phyloP scores from a whole-genome alignment of 805 yeast species.

The Kuraishia piskuri region DNA sequence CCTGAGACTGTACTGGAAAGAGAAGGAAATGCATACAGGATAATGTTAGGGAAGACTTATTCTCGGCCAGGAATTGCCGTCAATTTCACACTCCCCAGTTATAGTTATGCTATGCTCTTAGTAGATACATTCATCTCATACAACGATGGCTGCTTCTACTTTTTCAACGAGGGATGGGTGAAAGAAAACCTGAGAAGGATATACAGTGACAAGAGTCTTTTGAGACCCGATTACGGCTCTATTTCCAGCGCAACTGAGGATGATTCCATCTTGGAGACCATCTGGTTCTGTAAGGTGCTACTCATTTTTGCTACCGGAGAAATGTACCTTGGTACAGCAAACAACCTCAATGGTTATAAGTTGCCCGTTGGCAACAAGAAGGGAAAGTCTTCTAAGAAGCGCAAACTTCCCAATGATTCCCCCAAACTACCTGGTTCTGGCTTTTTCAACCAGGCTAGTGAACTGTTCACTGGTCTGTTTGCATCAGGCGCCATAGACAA shows the following conservation, averaged over 20 bases:
- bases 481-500: constrained; percentile 77
- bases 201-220: constrained; percentile 37
- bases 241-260: constrained; percentile 20
- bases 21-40: constrained; percentile 70
- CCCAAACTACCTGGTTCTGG: constrained; percentile 70
- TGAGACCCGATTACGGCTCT: constrained; percentile 14
- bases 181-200: constrained; percentile 57
- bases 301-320: constrained; percentile 75
- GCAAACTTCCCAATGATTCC: constrained; percentile 11
- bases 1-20: constrained; percentile 57
- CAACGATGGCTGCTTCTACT: constrained; percentile 79
- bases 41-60: constrained; percentile 58
- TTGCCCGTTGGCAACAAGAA: constrained; percentile 15
- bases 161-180: constrained; percentile 74
- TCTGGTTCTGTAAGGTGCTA: constrained; percentile 72
- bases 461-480: constrained; percentile 65
- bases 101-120: constrained; percentile 63
- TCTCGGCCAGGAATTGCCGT: constrained; percentile 62
- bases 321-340: constrained; percentile 73
- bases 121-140: constrained; percentile 72
- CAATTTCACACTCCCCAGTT: constrained; percentile 66
- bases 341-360: constrained; percentile 45
- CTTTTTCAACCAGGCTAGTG: constrained; percentile 73
- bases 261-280: constrained; percentile 61
- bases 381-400: background rate